Conservation (phyloP, 139 green algal species). For the Ulvella scutata region DNA sequence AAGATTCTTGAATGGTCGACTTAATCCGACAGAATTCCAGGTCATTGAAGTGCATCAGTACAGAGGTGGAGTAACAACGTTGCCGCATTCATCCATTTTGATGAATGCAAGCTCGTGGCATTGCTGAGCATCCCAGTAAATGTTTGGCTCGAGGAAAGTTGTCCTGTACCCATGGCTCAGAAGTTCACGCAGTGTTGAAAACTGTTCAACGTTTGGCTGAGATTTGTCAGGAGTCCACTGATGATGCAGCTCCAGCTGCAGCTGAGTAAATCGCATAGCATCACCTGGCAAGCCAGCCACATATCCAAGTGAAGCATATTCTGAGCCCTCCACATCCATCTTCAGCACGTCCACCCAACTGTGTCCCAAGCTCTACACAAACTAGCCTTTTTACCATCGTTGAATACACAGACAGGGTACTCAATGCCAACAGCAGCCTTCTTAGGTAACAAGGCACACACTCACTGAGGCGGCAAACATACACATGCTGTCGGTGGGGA, state of each 20-base stretch:
- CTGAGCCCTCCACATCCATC: constrained; percentile 18
- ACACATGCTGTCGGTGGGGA: no score
- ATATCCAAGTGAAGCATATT: constrained; percentile 7
- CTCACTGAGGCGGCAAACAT: no score
- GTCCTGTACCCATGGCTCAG: background rate
- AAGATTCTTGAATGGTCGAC: no score
- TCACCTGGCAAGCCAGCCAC: background rate
- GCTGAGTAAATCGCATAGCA: constrained; percentile 7
- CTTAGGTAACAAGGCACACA: no score
- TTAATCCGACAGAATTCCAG: no score
- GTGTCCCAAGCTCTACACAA: constrained; percentile 6
- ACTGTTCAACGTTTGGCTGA: background rate
- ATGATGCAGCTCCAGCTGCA: background rate
- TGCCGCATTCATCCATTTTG: background rate
- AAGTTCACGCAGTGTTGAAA: background rate
- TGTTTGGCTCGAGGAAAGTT: background rate
- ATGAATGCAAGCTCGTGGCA: background rate
- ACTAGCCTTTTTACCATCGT: background rate
- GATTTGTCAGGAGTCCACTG: no score
- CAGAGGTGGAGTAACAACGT: background rate
- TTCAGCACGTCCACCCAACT: constrained; percentile 20
- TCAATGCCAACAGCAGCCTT: no score
- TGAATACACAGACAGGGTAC: no score
- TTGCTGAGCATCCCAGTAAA: background rate
- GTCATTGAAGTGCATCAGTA: no score